Conservation (phyloP, 192 early-diverging fungal genomes). For the Backusella liffmaniae region DNA sequence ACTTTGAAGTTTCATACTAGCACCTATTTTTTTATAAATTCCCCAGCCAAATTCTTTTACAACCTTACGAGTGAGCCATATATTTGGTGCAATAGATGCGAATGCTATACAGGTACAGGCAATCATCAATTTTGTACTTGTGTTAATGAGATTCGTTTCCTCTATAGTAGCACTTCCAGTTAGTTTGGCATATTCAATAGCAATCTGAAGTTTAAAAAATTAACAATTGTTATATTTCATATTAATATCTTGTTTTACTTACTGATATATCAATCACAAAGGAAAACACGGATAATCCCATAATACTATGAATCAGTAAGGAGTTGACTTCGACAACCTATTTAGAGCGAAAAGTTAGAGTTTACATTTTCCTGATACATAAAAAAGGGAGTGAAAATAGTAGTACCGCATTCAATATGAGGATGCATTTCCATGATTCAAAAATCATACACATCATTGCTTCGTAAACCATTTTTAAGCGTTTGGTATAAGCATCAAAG, state of each 20-base stretch:
- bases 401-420: not conserved
- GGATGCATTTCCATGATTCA: not conserved
- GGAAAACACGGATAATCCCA: not conserved
- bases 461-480: not conserved
- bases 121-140: not conserved
- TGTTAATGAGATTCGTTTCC: not conserved
- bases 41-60: not conserved
- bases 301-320: not conserved
- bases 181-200: not conserved
- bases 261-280: not conserved
- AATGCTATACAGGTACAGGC: not conserved
- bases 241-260: not conserved
- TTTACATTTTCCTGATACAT: not conserved
- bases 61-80: not conserved
- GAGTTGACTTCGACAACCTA: not conserved
- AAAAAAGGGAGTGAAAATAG: not conserved
- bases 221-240: too few species aligned
- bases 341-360: not conserved
- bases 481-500: not conserved
- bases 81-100: not conserved
- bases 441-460: not conserved
- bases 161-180: not conserved
- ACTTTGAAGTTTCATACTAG: not conserved
- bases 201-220: not conserved
- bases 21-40: not conserved